These are phyloP conservation scores for Russula sp. DNA, from an alignment of 768 basidiomycete species.

Conservation along the genomic window DNA sequence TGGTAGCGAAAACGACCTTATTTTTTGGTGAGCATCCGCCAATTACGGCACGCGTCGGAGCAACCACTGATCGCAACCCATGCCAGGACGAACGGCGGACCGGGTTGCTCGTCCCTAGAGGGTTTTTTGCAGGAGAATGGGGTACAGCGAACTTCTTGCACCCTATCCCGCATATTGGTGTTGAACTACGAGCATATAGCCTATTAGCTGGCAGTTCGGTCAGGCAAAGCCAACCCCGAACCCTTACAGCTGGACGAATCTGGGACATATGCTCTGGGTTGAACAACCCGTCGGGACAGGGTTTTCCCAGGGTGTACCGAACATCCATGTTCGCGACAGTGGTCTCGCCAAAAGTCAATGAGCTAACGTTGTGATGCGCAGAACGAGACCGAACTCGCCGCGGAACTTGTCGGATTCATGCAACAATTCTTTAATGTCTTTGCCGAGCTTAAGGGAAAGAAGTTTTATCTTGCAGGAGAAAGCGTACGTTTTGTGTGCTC, in stretches of 20 bases:
- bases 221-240: slow-evolving; percentile 30
- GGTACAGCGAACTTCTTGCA: slow-evolving; percentile 9
- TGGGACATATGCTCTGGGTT: slow-evolving; percentile 30
- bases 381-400: slow-evolving; percentile 28
- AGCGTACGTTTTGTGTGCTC: slow-evolving; percentile 18
- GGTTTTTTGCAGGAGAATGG: slow-evolving; percentile 31
- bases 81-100: slow-evolving; percentile 30
- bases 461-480: slow-evolving; percentile 29
- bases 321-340: slow-evolving; percentile 19
- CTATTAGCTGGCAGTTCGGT: slow-evolving; percentile 29
- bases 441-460: slow-evolving; percentile 27
- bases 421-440: slow-evolving; percentile 28
- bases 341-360: not conserved
- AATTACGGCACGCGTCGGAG: not conserved
- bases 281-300: slow-evolving; percentile 32
- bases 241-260: slow-evolving; percentile 29
- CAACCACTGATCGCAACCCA: not conserved
- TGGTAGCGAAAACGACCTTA: slow-evolving; percentile 27
- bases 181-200: slow-evolving; percentile 2
- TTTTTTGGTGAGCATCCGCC: slow-evolving; percentile 25
- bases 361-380: not conserved
- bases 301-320: slow-evolving; percentile 26
- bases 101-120: slow-evolving; percentile 29
- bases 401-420: slow-evolving; percentile 26
- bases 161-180: not conserved